A percentile compares a stretch with the other conserved stretches of the same genome.
Conservation (phyloP, 192 early-diverging fungal species). For the Borealophlyctis nickersoniae region DNA sequence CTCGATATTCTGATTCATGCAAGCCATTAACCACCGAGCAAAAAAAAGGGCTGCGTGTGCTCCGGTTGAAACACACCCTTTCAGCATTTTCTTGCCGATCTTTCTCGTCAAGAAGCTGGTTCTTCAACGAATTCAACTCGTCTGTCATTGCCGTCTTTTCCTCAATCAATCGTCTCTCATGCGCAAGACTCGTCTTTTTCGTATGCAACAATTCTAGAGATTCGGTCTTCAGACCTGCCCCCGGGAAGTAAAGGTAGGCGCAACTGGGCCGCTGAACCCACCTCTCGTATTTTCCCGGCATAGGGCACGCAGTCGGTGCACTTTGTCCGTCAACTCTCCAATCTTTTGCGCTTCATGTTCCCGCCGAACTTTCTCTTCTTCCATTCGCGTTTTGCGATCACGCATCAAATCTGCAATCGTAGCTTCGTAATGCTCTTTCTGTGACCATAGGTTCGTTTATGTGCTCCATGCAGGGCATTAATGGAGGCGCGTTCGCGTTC, state of each 20-base stretch:
- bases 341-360: constrained; percentile 44
- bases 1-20: constrained; percentile 38
- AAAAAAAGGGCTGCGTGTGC: background rate
- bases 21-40: background rate
- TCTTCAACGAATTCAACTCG: constrained; percentile 24
- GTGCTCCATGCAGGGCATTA: background rate
- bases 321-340: constrained; percentile 37
- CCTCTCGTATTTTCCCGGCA: constrained; percentile 48
- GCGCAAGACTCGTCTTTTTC: constrained; percentile 40
- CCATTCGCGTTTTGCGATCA: constrained; percentile 37
- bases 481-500: background rate
- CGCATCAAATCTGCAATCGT: constrained; percentile 39
- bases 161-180: constrained; percentile 47
- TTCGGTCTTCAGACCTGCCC: constrained; percentile 1
- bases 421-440: constrained; percentile 45
- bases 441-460: background rate
- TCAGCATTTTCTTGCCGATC: constrained; percentile 34
- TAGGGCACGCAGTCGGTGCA: constrained; percentile 36
- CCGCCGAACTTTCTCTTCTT: constrained; percentile 46
- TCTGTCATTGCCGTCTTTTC: constrained; percentile 41
- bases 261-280: constrained; percentile 17
- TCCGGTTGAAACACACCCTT: constrained; percentile 27
- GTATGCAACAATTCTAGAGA: constrained; percentile 47
- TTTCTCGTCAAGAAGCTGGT: constrained; percentile 30
- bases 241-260: constrained; percentile 2